A percentile compares a stretch with the other conserved stretches of the same genome.
phyloP scores from a whole-genome alignment of 495 filamentous ascomycete genomes.

The Aspergillus hancockii region DNA sequence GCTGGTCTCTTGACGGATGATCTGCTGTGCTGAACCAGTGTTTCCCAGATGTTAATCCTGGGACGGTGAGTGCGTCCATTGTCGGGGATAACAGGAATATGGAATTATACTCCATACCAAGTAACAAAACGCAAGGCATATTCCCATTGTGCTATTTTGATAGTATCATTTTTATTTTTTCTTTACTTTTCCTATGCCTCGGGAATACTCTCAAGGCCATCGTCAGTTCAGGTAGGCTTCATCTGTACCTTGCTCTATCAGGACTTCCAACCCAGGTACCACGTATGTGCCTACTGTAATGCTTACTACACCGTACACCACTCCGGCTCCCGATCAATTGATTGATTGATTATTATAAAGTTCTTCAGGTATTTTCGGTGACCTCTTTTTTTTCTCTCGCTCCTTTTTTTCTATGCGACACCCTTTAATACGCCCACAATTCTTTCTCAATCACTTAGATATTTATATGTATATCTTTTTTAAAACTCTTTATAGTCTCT shows the following conservation, averaged over 20 bases:
- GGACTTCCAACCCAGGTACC: not conserved
- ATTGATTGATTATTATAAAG: slow-evolving; percentile 13
- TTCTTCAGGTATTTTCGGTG: slow-evolving; percentile 18
- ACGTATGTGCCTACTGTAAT: slow-evolving; percentile 2
- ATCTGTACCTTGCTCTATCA: not conserved
- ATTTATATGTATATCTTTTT: not conserved
- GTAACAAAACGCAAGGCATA: slow-evolving; percentile 1
- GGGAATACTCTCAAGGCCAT: not conserved
- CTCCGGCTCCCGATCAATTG: not conserved
- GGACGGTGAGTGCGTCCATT: slow-evolving; percentile 11
- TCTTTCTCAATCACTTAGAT: not conserved
- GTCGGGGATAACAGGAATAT: slow-evolving; percentile 2
- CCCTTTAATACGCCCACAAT: not conserved
- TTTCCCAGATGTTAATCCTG: slow-evolving; percentile 14
- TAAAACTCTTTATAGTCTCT: not conserved
- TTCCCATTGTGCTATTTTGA: slow-evolving; percentile 1
- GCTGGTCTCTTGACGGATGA: slow-evolving; percentile 23
- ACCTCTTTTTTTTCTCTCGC: not conserved
- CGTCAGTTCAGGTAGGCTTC: not conserved
- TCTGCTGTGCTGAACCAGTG: slow-evolving; percentile 21
- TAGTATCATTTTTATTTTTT: not conserved
- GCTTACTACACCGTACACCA: not conserved
- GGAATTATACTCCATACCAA: not conserved
- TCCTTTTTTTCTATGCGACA: not conserved
- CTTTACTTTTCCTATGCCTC: not conserved